Base-by-base conservation (phyloP, 306 rosid species). In the Quercus rubra region DNA sequence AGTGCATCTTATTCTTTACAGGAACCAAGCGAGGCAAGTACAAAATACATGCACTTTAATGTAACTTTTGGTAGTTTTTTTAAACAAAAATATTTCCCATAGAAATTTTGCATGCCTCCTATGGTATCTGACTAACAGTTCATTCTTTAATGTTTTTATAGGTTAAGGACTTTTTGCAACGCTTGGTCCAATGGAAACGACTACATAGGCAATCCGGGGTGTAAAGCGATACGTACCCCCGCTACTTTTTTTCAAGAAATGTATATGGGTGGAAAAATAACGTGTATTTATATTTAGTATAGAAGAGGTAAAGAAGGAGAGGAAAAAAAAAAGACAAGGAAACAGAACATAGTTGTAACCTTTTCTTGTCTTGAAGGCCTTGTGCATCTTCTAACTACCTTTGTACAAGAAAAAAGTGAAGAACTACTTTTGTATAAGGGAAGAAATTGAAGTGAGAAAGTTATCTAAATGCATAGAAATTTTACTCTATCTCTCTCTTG, bases 11-110 rank as follows among this genome's bases (percentile, higher is more conserved):
- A 94, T 86, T 87, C 99, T 72, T 82, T 94, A 71, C 93, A 90
- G 76, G 99, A 94, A 74, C 99, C 99, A 7, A 82, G 85, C 54
- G 97, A 94, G 99, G 99, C 87, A 92, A 87, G 94, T 79, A 81
- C 43, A 71, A 18, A 78, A 14, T 21, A 23, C 27, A 28, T 73
- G 73, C 74, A 31, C 55, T 52, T 74, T 46, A 52, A 77, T 59
- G 70, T 11, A 57, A 5, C 54, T 56, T 80, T 80, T 62, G 59
- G 23, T 28, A 8, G 35, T 41, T 20, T 49, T 19, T 54, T 23
- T 23, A 0, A 21, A 4, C 1, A 59, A 11, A n/a, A 30, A 25
- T 25, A n/a, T n/a, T 10, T 76, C 14, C 10, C 11, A 18, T 19
- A 6, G 11, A 31, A 28, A 33, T 23, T 64, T 66, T 56, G 57